Evolutionary conservation across 1,284 basidiomycete species (phyloP).

Genomic region (Fomitopsis palustris): DNA sequence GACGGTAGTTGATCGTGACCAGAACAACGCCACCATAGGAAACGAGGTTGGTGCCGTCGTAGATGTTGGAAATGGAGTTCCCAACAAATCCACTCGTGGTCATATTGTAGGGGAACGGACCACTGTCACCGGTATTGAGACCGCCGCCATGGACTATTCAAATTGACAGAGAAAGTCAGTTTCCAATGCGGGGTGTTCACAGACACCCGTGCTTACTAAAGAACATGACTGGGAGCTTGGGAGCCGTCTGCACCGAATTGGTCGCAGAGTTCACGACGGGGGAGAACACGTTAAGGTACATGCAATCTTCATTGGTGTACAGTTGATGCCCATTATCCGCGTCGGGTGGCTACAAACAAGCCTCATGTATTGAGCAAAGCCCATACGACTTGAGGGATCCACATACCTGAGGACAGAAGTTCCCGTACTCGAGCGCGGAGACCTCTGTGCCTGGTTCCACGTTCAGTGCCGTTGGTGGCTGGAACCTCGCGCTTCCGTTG

Average conservation of each 20-base stretch:
- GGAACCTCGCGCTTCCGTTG: conserved; percentile 6
- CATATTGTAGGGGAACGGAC: conserved; percentile 13
- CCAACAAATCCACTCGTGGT: conserved; percentile 12
- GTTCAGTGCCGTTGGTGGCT: conserved; percentile 2
- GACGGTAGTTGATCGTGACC: conserved; percentile 11
- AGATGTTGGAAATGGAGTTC: conserved; percentile 11
- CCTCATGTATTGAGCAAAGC: not conserved
- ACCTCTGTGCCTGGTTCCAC: conserved; percentile 1
- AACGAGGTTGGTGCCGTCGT: conserved; percentile 12
- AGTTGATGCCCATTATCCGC: conserved; percentile 9
- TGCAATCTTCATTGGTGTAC: conserved; percentile 9
- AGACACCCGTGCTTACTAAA: conserved; percentile 4
- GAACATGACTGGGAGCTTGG: conserved; percentile 13
- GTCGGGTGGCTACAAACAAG: conserved; percentile 7
- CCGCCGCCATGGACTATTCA: conserved; percentile 12
- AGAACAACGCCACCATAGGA: conserved; percentile 14
- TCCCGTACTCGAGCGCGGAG: conserved; percentile 10
- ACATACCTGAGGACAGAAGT: conserved; percentile 9
- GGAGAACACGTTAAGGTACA: conserved; percentile 10
- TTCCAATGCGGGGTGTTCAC: not conserved
- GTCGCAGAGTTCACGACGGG: conserved; percentile 9
- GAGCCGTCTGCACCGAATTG: not conserved
- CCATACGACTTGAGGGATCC: not conserved
- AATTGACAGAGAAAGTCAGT: not conserved
- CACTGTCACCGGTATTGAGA: conserved; percentile 13